Base-by-base conservation (phyloP, 2,329 filamentous ascomycete species). In the Stylonectria norvegica region DNA sequence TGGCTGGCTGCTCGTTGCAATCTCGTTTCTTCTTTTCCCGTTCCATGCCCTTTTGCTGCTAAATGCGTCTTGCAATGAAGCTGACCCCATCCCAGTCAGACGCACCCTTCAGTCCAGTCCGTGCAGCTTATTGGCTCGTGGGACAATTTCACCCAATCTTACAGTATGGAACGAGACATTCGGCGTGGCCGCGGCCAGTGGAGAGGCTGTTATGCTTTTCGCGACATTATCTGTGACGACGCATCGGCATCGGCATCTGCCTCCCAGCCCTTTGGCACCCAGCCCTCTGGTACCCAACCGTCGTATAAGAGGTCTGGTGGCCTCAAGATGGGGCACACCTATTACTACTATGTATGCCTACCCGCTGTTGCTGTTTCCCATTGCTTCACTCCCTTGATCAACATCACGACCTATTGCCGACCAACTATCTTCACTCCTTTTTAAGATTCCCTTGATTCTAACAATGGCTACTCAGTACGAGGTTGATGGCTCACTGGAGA, bases 121-220 rank as follows among this genome's bases (percentile, higher is more conserved):
- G 86, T 96, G 51, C 81, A 86, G 59, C 76, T 96, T 32, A 75
- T 93, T 55, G 91, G 91, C 48, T 95, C 89, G 49, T 97, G 91
- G 91, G 90, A 96, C 70, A 95, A 95, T 70, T 96, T 96, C 67
- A 73, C 76, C 45, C 81, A 77, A 58, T 72, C 80, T 35, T 91
- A 95, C 71, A 72, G 71, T 32, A 89, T 97, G 82, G 81, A 91
- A 62, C 79, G 82, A 55, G 91, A 97, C 67, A 70, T 69, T 49
- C 81, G 85, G 60, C 81, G 85, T 53, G 85, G 87, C 51, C 74
- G 73, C 42, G 81, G 82, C 48, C 81, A 88, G 63, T 96, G 89
- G 89, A 82, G 83, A 58, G 91, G 89, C 30, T 95, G 89, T 63
- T 86, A 93, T 69, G 79, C 79, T 25, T 95, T 95, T 66, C 81